Evolutionary conservation across 805 yeast species (phyloP).

Genomic region (Jamesozyma lodderae): DNA sequence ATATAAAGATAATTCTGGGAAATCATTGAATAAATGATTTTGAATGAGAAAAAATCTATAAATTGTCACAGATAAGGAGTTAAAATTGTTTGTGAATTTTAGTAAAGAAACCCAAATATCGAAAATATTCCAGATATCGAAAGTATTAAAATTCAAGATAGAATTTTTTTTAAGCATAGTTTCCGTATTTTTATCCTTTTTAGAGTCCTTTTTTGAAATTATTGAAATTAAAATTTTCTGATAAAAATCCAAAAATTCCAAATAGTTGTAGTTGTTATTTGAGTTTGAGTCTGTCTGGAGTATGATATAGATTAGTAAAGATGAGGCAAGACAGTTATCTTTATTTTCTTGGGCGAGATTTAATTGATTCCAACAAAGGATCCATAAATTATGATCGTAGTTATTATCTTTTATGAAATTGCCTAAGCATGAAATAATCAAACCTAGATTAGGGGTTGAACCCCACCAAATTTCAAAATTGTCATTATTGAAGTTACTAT

Average conservation of each 20-base stretch:
- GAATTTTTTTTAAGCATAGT: not conserved
- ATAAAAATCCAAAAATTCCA: conserved; percentile 1
- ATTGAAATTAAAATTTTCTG: conserved; percentile 4
- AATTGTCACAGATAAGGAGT: conserved; percentile 5
- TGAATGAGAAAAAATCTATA: conserved; percentile 7
- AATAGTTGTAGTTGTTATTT: not conserved
- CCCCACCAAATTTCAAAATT: no score
- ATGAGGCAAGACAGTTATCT: not conserved
- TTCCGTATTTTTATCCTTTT: not conserved
- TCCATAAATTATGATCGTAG: conserved; percentile 3
- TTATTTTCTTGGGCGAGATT: not conserved
- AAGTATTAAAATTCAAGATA: conserved; percentile 2
- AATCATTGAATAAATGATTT: conserved; percentile 1
- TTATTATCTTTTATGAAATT: not conserved
- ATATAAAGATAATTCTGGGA: conserved; percentile 3
- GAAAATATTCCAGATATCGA: conserved; percentile 8
- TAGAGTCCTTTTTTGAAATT: not conserved
- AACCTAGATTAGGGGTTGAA: no score
- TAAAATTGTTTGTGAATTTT: conserved; percentile 4
- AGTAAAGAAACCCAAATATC: conserved; percentile 8
- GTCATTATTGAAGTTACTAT: not conserved
- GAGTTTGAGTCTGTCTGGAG: not conserved
- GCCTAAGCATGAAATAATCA: conserved; percentile 1
- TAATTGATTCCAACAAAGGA: conserved; percentile 4
- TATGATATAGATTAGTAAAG: conserved; percentile 1